A percentile compares a stretch with the other conserved stretches of the same genome.
Conservation (phyloP, 352 stramenopile species). For the Saprolegnia parasitica region DNA sequence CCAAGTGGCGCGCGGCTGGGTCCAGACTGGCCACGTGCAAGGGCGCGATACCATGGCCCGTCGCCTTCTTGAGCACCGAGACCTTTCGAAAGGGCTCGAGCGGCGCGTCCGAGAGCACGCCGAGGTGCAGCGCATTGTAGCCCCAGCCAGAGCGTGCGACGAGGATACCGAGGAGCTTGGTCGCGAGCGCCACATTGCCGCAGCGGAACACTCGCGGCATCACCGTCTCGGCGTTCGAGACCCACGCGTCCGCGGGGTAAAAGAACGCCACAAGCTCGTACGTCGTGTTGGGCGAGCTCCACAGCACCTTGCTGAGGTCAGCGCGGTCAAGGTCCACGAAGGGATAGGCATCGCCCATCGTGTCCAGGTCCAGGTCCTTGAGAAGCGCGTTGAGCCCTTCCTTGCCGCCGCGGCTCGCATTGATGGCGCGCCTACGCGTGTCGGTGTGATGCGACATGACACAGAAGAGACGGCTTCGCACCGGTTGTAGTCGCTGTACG, state of each 20-base stretch:
- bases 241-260: slow-evolving; percentile 18
- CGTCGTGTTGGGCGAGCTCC: neutral
- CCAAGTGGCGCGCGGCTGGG: slow-evolving; percentile 58
- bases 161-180: slow-evolving; percentile 53
- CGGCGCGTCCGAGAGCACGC: slow-evolving; percentile 44
- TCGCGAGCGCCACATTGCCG: slow-evolving; percentile 45
- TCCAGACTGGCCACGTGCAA: slow-evolving; percentile 74
- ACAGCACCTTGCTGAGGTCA: neutral
- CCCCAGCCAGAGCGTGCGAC: slow-evolving; percentile 50
- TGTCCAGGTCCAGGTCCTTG: slow-evolving; percentile 32
- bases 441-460: neutral
- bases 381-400: slow-evolving; percentile 75
- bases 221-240: neutral
- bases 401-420: slow-evolving; percentile 69
- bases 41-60: slow-evolving; percentile 55
- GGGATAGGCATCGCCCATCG: neutral
- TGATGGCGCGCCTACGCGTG: slow-evolving; percentile 45
- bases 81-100: slow-evolving; percentile 44
- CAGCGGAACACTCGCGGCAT: slow-evolving; percentile 33
- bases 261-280: slow-evolving; percentile 20
- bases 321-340: neutral
- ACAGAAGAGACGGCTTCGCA: neutral
- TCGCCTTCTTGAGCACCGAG: slow-evolving; percentile 64
- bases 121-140: slow-evolving; percentile 57
- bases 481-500: slow-evolving; percentile 77